Evolutionary conservation across 108 stramenopile species (phyloP), one percentile per base, ranked within the genome.

Genomic region (Schizochytrium sp.): DNA sequence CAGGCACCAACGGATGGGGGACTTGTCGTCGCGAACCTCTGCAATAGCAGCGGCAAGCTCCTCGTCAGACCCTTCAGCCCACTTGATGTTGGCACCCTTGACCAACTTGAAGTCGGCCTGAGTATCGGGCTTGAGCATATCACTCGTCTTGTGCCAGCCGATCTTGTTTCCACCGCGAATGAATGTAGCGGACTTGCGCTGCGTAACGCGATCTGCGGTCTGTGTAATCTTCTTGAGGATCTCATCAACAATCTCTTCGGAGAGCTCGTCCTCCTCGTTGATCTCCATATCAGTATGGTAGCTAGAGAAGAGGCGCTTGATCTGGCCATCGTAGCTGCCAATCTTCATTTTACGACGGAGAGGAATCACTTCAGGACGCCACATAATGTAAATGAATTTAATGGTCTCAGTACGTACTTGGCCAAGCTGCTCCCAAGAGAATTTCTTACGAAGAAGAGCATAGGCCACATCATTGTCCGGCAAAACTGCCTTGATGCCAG

Each of bases 311-410:
- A 72, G 45, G n/a, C 55, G 53, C 88, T 91, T 91, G 90, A 91
- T 91, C 73, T 91, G 88, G 61, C 91, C 91, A 19, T 91, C 91
- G 56, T 46, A 89, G 13, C 89, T 53, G 4, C 91, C 91, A 42
- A 91, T 91, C 88, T 89, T 88, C 90, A 90, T 90, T 90, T 91
- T 91, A 41, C 91, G 91, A 49, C 28, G n/a, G n/a, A 91, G 90
- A 3, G 91, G 90, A 41, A 91, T 91, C 55, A 69, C 88, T 88
- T 91, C 91, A 13, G 91, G 91, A 13, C 90, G 72, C 91, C 91
- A 91, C 87, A 88, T 46, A 40, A 91, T 45, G 64, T 64, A 91
- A 45, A 91, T 89, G 56, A 91, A 91, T 88, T 91, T 91, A 88
- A 88, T 49, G 46, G 90, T 90, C 44, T 90, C 90, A 3, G 91